Evolutionary conservation across 148 eudicot genomes (phyloP), one percentile per base, ranked within the genome.

Genomic region (Silene conica): DNA sequence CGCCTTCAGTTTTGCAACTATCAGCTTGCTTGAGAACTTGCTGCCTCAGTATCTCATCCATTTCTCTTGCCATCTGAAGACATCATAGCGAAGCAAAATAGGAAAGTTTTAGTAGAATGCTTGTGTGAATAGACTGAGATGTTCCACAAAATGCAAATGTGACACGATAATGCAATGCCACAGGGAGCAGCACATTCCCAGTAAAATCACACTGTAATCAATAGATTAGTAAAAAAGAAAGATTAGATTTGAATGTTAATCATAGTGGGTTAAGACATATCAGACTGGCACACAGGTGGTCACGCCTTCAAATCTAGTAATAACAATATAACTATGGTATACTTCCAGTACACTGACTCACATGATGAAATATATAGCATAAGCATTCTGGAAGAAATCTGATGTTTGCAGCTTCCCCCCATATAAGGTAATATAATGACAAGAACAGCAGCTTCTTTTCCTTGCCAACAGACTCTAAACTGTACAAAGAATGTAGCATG

Each of bases 301-400:
- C 46, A 46, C 75, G 52, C 15, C 99, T 31, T 31, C 34, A 31
- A 31, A 31, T 31, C 34, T 31, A 31, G 34, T 31, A 31, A 31
- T 31, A 31, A 31, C 34, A 31, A 31, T 31, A 31, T 31, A 31
- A 31, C 4, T 31, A 31, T 31, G 34, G 34, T 5, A 31, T 31
- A 31, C 3, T 31, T 31, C 34, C 34, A 31, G 34, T 31, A 31
- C 34, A 0, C 34, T 31, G 34, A 31, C 34, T 46, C 84, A 96
- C 99, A 83, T 88, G 92, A 86, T 96, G 99, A 81, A 96, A 96
- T 83, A 96, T 90, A 92, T 96, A 96, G 89, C 99, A 96, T 81
- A 96, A 77, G 86, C 97, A 96, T 86, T 92, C 99, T 59, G 99
- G 99, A 77, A 96, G 96, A 76, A 92, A 96, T 81, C 97, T 83